A percentile compares a stretch with the other conserved stretches of the same genome.
Evolutionary conservation across 148 eudicot genomes (phyloP).

Genomic region (Camellia japonica): DNA sequence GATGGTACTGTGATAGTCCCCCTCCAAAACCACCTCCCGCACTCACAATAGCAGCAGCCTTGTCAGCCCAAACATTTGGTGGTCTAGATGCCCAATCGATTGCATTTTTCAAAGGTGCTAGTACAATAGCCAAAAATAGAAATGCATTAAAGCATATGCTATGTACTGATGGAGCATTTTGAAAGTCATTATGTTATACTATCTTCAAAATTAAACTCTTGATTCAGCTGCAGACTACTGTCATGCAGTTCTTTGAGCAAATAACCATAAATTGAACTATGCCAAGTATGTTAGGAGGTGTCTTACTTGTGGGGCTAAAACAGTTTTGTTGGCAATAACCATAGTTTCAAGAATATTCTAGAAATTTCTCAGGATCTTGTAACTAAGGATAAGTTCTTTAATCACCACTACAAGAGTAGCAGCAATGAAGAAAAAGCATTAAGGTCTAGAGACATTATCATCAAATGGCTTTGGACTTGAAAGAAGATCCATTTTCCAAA

Average conservation of each 20-base stretch:
- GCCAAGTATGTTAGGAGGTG: background rate
- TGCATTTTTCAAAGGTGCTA: slow-evolving; percentile 83
- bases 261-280: background rate
- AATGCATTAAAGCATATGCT: background rate
- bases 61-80: slow-evolving; percentile 80
- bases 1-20: slow-evolving; percentile 67
- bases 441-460: background rate
- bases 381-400: too few relatives aligned
- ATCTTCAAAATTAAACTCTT: background rate
- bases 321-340: too few relatives aligned
- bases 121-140: background rate
- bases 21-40: slow-evolving; percentile 74
- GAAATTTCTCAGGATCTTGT: too few relatives aligned
- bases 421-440: background rate
- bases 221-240: background rate
- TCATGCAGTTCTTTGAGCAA: background rate
- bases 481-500: background rate
- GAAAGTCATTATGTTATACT: background rate
- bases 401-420: too few relatives aligned
- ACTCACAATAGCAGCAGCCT: slow-evolving; percentile 74
- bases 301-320: background rate
- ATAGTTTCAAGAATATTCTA: too few relatives aligned
- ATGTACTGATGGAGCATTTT: background rate
- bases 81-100: slow-evolving; percentile 89
- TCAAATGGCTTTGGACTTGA: background rate